Base-by-base conservation (phyloP, 495 filamentous ascomycete genomes). In the Neurospora hispaniola region DNA sequence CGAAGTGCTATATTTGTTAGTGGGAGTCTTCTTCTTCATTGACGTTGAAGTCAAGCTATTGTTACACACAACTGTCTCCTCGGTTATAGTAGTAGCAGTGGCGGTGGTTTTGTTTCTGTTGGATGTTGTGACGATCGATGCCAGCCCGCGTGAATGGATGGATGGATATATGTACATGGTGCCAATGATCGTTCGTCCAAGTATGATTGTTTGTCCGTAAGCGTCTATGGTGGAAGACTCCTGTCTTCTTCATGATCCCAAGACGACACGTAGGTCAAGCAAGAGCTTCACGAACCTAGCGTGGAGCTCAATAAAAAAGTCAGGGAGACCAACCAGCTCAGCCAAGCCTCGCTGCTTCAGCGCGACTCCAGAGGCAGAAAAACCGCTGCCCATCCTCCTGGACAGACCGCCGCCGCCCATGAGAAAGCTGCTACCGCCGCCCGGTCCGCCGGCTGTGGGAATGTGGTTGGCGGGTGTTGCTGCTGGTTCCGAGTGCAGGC, bases 251-350 rank as follows among this genome's bases (percentile, higher is more conserved):
- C 72, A 86, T 12, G 82, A 80, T 12, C 82, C 83, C 10, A 85
- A 74, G 39, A 83, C 79, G 46, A 85, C 83, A 0, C 89, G 88
- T 44, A 95, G 79, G 76, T 92, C 89, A 59, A 91, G 85, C 71
- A 96, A 79, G 44, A 96, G 81, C 69, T 87, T 86, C 18, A 94
- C 91, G 79, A 98, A 97, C 43, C 88, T 82, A 35, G 88, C 87
- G 81, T 98, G 94, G 46, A 97, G 81, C 80, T 96, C 89, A 41
- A 97, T 89, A 79, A 98, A 98, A 75, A 98, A 91, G 79, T 93
- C 90, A 38, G 93, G 92, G 72, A 92, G 86, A 40, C 94, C 94
- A 18, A 94, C 90, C 69, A 98, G 88, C 81, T 98, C 94, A 1
- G 92, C 91, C 69, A 98, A 82, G 42, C 92, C 93, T 73, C 92